Percentiles rank a stretch among this genome's conserved stretches.
Conservation (phyloP, 345 rosid genomes). For the Triadica sebifera region DNA sequence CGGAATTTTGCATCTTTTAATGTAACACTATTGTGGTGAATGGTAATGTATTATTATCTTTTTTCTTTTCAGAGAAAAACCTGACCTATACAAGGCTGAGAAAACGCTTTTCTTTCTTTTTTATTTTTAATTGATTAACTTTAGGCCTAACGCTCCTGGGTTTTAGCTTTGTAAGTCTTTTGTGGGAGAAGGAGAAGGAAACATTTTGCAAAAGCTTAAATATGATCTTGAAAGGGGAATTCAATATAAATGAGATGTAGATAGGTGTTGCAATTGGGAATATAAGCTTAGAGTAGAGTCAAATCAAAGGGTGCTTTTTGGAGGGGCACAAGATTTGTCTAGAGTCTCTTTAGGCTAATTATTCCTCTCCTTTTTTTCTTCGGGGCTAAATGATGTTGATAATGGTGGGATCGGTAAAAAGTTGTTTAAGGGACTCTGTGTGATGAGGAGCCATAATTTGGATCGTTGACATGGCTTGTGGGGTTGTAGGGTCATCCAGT, state of each 20-base stretch:
- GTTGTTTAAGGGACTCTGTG: slow-evolving; percentile 21
- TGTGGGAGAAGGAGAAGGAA: neutral
- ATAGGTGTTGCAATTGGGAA: neutral
- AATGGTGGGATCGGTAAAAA: slow-evolving; percentile 31
- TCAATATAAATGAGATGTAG: no score
- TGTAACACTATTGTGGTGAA: slow-evolving; percentile 3
- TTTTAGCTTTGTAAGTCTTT: neutral
- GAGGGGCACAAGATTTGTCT: slow-evolving; percentile 3
- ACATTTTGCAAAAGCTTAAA: neutral
- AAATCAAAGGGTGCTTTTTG: slow-evolving; percentile 15
- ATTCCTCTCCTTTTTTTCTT: neutral
- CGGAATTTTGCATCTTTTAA: neutral
- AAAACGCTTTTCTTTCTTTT: slow-evolving; percentile 5
- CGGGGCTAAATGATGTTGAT: slow-evolving; percentile 3
- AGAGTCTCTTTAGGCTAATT: neutral
- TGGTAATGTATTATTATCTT: slow-evolving; percentile 1
- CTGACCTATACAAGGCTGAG: neutral
- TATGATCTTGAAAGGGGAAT: neutral
- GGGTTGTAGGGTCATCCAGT: slow-evolving; percentile 29
- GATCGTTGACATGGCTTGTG: slow-evolving; percentile 11
- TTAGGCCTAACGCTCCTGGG: neutral
- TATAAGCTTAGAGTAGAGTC: slow-evolving; percentile 11
- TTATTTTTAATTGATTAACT: neutral
- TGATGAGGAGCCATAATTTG: slow-evolving; percentile 25
- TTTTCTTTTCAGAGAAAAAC: slow-evolving; percentile 6